A percentile compares a stretch with the other conserved stretches of the same genome.
These are phyloP conservation scores for Spinellus fusiger DNA, from an alignment of 192 early-diverging fungal species.

Conservation along the genomic window DNA sequence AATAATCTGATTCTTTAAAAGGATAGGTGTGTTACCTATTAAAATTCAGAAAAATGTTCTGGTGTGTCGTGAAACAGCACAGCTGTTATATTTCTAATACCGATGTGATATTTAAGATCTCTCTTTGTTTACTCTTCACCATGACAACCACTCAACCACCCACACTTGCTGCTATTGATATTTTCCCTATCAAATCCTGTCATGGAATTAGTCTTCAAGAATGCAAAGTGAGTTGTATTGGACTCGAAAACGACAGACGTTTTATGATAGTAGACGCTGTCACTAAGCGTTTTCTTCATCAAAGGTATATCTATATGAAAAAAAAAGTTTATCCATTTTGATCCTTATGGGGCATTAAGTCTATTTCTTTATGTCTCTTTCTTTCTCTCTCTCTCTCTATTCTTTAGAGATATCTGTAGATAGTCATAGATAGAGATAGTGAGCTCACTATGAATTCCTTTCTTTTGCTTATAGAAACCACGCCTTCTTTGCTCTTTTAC, in stretches of 20 bases:
- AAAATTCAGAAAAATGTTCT: no score
- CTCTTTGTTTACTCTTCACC: background rate
- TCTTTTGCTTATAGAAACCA: conserved; percentile 9
- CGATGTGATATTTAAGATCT: no score
- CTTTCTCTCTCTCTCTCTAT: no score
- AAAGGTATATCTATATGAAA: conserved; percentile 21
- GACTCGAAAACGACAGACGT: conserved; percentile 34
- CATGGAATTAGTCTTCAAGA: conserved; percentile 33
- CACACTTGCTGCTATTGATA: conserved; percentile 29
- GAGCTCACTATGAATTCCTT: no score
- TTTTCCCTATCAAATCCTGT: conserved; percentile 58
- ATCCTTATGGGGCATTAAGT: no score
- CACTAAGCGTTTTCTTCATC: conserved; percentile 26
- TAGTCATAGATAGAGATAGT: no score
- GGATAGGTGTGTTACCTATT: no score
- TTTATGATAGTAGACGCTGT: conserved; percentile 37
- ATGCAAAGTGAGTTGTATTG: conserved; percentile 14
- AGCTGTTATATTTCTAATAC: no score
- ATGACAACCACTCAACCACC: background rate
- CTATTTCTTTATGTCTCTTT: no score
- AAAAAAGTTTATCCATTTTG: background rate
- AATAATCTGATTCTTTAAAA: no score
- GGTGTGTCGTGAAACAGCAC: no score
- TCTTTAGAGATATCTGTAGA: background rate
- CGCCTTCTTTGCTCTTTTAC: conserved; percentile 17